Base-by-base conservation (phyloP, 2,329 filamentous ascomycete genomes). In the Trichophyton mentagrophytes region DNA sequence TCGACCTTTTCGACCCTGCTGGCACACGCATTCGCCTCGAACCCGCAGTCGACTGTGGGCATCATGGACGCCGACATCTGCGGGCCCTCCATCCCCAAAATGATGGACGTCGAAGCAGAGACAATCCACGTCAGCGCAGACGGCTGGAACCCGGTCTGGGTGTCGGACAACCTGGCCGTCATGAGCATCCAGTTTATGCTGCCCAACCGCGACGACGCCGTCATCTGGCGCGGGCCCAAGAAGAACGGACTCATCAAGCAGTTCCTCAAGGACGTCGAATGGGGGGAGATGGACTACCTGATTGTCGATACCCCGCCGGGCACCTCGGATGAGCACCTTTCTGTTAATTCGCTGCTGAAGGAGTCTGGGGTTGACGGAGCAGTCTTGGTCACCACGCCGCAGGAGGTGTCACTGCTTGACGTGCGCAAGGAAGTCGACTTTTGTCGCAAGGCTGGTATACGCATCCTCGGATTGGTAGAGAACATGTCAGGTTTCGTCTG, bases 141-240 rank as follows among this genome's bases (percentile, higher is more conserved):
- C 0, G 93, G 93, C 1, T 96, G 91, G 93, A 90, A 87, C 70
- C 93, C 93, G 0, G 92, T 97, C 13, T 97, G 91, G 89, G 91
- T 96, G 15, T 83, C 86, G 67, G 93, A 97, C 68, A 99, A 97
- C 68, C 79, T 99, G 2, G 89, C 87, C 1, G 90, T 96, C 58
- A 97, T 99, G 92, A 93, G 88, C 69, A 90, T 99, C 65, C 93
- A 99, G 74, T 99, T 99, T 72, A 95, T 99, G 90, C 79, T 99
- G 53, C 93, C 93, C 0, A 90, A 89, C 69, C 82, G 89, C 55
- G 92, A 99, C 73, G 91, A 96, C 70, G 93, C 93, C 2, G 86
- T 99, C 46, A 99, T 99, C 66, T 99, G 93, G 93, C 83, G 93
- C 58, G 93, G 93, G 0, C 88, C 93, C 2, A 99, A 99, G 82